Conservation (phyloP, 2,329 filamentous ascomycete species). For the Fusarium cyanostomum region DNA sequence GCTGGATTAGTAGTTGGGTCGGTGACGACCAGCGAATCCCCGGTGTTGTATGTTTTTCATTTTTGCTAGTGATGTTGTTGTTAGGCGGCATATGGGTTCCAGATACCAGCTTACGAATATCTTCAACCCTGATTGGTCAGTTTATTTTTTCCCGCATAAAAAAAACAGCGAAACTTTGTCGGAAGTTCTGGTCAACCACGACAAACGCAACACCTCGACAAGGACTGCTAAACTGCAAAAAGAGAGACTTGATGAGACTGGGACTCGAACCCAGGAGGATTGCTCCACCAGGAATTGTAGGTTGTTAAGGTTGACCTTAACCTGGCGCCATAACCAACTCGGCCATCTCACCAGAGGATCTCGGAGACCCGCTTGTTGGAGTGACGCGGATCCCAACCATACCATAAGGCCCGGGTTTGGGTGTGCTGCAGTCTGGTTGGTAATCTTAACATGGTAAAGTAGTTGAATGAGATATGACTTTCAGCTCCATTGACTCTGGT, state of each 20-base stretch:
- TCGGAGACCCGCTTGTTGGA: slow-evolving; percentile 23
- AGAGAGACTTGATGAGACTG: slow-evolving; percentile 31
- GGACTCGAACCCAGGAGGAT: slow-evolving; percentile 38
- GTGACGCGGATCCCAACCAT: neutral
- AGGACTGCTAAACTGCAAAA: neutral
- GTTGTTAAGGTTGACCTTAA: slow-evolving; percentile 36
- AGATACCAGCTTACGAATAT: no score
- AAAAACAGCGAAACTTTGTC: neutral
- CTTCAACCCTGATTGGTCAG: neutral
- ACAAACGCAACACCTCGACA: neutral
- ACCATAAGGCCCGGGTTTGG: slow-evolving; percentile 5
- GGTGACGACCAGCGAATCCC: slow-evolving; percentile 29
- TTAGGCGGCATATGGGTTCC: no score
- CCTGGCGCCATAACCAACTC: slow-evolving; percentile 38
- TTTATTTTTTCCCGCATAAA: neutral
- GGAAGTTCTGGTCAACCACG: neutral
- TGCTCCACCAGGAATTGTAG: slow-evolving; percentile 33
- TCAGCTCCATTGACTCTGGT: no score
- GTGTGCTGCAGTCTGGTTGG: neutral
- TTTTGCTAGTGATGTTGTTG: no score
- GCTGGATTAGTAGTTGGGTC: slow-evolving; percentile 29
- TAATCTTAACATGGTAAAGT: neutral
- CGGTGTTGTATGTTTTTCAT: slow-evolving; percentile 23
- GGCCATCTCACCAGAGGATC: slow-evolving; percentile 30
- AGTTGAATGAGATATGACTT: neutral